Evolutionary conservation across 352 stramenopile species (phyloP), one percentile per base, ranked within the genome.

Genomic region (Phytophthora lateralis): DNA sequence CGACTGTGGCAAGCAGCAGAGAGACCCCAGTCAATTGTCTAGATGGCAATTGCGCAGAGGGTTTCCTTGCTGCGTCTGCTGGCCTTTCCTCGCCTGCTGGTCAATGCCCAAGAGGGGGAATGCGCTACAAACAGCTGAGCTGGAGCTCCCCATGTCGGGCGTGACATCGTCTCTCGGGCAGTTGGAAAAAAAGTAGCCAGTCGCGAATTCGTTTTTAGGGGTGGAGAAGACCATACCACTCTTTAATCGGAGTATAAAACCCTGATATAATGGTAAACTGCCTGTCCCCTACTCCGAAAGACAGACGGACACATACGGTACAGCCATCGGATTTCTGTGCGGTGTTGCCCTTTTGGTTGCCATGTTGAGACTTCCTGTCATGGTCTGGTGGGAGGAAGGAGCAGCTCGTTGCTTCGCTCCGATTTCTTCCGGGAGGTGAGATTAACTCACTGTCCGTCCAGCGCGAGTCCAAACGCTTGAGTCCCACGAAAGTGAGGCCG

Each of bases 101-200:
- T 62, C 48, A 54, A 61, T 58, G 55, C 27, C 52, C 50, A 71
- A 71, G 61, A 68, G 26, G 66, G 52, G 66, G 45, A 75, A 65
- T 75, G 61, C 52, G 61, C 50, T 48, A 26, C 43, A 63, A 71
- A 69, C 61, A 71, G 60, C 60, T 68, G 61, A 74, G 49, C 60
- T 71, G 37, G n/a, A 49, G 43, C 43, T 49, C 21, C 7, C 45
- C 63, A 71, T 71, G 58, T 64, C 52, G 20, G 38, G 35, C 55
- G 66, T 75, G 48, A 63, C 61, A 35, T 71, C 47, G 60, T 59
- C 21, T 56, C 24, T 24, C 29, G 30, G 24, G 39, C 49, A 47
- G 55, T 54, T 63, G 42, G 26, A 7, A 47, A 38, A 57, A 66
- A 63, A 60, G 47, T 59, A 72, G 67, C 62, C 67, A 69, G 66